Evolutionary conservation across 148 eudicot genomes (phyloP).

Genomic region (Fagopyrum homotropicum): DNA sequence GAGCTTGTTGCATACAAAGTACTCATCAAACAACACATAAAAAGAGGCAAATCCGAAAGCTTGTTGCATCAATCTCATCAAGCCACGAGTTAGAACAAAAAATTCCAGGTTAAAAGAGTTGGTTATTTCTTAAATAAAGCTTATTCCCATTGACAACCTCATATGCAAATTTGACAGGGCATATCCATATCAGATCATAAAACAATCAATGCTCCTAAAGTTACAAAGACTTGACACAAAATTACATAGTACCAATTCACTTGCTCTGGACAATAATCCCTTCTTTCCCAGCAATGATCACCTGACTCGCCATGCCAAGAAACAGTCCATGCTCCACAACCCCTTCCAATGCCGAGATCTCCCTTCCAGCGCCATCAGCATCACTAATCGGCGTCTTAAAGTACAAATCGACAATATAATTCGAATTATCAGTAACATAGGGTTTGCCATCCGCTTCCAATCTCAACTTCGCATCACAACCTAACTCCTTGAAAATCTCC

Average conservation of each 20-base stretch:
- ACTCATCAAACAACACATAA: background rate
- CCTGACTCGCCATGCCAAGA: slow-evolving; percentile 31
- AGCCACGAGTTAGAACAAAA: background rate
- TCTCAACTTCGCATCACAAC: slow-evolving; percentile 78
- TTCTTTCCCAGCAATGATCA: slow-evolving; percentile 17
- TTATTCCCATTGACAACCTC: slow-evolving; percentile 1
- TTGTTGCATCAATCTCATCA: background rate
- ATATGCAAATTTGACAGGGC: background rate
- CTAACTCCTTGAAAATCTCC: slow-evolving; percentile 63
- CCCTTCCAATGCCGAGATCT: slow-evolving; percentile 45
- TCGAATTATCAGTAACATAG: slow-evolving; percentile 86
- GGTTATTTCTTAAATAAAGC: background rate
- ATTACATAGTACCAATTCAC: background rate
- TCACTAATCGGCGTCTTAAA: slow-evolving; percentile 56
- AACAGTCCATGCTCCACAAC: slow-evolving; percentile 74
- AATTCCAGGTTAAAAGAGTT: background rate
- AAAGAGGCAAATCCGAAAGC: background rate
- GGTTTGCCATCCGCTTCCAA: slow-evolving; percentile 73
- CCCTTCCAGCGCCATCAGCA: slow-evolving; percentile 39
- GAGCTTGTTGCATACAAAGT: too few species aligned
- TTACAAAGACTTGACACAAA: background rate
- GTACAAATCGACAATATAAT: slow-evolving; percentile 61
- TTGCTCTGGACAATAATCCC: slow-evolving; percentile 11
- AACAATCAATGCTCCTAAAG: slow-evolving; percentile 2
- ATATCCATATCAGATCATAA: background rate